Base-by-base conservation (phyloP, 2,329 filamentous ascomycete species). In the Trichoderma simmonsii region DNA sequence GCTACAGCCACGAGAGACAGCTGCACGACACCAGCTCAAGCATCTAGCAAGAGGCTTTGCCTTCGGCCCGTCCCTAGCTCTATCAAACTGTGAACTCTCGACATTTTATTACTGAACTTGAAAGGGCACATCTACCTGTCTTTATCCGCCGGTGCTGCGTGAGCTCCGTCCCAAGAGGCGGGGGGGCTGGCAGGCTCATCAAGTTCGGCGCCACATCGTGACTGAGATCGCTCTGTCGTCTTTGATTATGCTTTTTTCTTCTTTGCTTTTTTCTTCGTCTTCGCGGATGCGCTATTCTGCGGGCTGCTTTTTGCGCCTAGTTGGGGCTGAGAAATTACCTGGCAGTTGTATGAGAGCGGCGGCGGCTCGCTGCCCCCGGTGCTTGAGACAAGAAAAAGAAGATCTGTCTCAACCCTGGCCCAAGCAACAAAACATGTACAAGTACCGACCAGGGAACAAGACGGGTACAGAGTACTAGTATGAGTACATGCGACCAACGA, bases 231-330 rank as follows among this genome's bases (percentile, higher is more conserved):
- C 28, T n/a, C 48, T 24, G n/a, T 54, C 28, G 21, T 24, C 28
- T 56, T 54, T 65, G 26, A 30, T 12, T 60, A 4, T 59, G 54
- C 3, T 59, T 57, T 57, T 28, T 60, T 32, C 34, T 34, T 60
- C 11, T 30, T 32, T 34, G 18, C 18, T 60, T 65, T 65, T 43
- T 43, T 36, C 11, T 14, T n/a, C n/a, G 8, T 14, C 39, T 36
- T 54, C 36, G 56, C 51, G 43, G 56, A 71, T 39, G 70, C 62
- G 70, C 70, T 60, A 60, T 71, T 48, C 48, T 65, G 72, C 54
- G 71, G 73, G 73, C 73, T 74, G 71, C 61, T 43, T 74, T 73
- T 73, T 73, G 74, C 74, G 74, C 74, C 74, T 70, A 59, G 64
- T 43, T 66, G 28, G 39, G 34, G 39, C n/a, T 63, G 56, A 63